A percentile compares a stretch with the other conserved stretches of the same genome.
These are phyloP conservation scores for Suhomyces pyralidae DNA, from an alignment of 805 yeast species.

Conservation along the genomic window DNA sequence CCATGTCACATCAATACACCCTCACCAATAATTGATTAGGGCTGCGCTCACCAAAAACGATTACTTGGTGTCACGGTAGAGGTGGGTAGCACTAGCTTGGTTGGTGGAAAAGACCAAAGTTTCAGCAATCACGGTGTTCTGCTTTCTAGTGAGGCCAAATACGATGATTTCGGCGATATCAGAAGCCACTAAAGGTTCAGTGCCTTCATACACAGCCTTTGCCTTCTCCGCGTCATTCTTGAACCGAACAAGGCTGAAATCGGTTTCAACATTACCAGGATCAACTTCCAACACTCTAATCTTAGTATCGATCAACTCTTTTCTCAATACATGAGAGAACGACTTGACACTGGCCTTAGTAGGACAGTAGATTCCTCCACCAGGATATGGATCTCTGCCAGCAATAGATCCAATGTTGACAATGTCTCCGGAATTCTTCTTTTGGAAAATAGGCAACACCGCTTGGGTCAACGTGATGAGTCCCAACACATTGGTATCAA, in stretches of 20 bases:
- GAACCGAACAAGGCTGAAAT: slow-evolving; percentile 63
- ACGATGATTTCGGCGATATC: slow-evolving; percentile 76
- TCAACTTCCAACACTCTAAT: slow-evolving; percentile 71
- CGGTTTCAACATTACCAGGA: slow-evolving; percentile 81
- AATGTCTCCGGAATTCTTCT: slow-evolving; percentile 68
- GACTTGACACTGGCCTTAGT: slow-evolving; percentile 71
- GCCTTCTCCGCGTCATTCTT: slow-evolving; percentile 62
- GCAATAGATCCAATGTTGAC: slow-evolving; percentile 77
- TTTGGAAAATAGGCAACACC: slow-evolving; percentile 66
- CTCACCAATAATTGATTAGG: too few relatives aligned
- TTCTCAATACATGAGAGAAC: slow-evolving; percentile 67
- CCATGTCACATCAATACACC: not conserved
- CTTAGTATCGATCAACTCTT: slow-evolving; percentile 68
- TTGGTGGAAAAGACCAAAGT: slow-evolving; percentile 78
- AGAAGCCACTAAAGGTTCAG: slow-evolving; percentile 66
- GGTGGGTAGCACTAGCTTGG: slow-evolving; percentile 76
- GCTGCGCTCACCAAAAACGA: too few relatives aligned
- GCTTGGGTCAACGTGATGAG: slow-evolving; percentile 81
- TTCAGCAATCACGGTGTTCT: slow-evolving; percentile 75
- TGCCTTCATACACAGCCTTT: slow-evolving; percentile 60
- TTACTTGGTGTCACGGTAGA: slow-evolving; percentile 31
- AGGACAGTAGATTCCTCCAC: slow-evolving; percentile 76
- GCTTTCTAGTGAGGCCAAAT: slow-evolving; percentile 63
- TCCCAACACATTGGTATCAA: slow-evolving; percentile 85
- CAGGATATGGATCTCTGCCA: slow-evolving; percentile 76